These are phyloP conservation scores for Russula griseocarnosa DNA, from an alignment of 768 basidiomycete genomes.

Conservation along the genomic window DNA sequence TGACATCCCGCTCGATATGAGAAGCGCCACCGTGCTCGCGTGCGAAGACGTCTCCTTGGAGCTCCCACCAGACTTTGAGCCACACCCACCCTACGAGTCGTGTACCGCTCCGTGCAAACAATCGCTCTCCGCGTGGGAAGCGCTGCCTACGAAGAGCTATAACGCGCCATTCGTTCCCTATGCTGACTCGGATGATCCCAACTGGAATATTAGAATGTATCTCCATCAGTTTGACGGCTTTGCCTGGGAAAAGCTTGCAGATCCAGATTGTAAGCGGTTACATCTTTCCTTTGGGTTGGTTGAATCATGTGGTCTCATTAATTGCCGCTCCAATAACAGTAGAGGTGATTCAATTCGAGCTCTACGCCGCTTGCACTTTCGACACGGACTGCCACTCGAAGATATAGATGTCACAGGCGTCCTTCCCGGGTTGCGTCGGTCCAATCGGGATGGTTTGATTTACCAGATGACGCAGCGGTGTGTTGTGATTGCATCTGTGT, in stretches of 20 bases:
- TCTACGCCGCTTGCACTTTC: conserved; percentile 40
- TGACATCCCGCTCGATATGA: conserved; percentile 8
- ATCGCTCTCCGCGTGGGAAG: conserved; percentile 35
- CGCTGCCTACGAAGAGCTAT: conserved; percentile 43
- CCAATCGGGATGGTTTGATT: conserved; percentile 8
- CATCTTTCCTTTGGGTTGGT: neutral
- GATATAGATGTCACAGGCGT: conserved; percentile 49
- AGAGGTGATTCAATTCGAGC: conserved; percentile 50
- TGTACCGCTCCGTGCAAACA: conserved; percentile 50
- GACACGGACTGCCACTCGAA: conserved; percentile 39
- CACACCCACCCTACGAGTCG: conserved; percentile 49
- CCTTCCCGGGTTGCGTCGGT: conserved; percentile 37
- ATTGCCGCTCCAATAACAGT: conserved; percentile 36
- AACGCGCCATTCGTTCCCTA: conserved; percentile 58
- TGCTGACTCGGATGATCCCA: conserved; percentile 47
- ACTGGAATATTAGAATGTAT: conserved; percentile 45
- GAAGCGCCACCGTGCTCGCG: conserved; percentile 6
- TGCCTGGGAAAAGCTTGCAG: conserved; percentile 47
- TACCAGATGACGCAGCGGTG: conserved; percentile 33
- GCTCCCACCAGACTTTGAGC: conserved; percentile 19
- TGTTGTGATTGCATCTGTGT: conserved; percentile 30
- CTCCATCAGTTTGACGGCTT: conserved; percentile 42
- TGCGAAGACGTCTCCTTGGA: neutral
- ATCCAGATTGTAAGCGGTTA: conserved; percentile 42
- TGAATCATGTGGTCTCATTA: neutral